Evolutionary conservation across 306 rosid genomes (phyloP).

Genomic region (Inga laurina): DNA sequence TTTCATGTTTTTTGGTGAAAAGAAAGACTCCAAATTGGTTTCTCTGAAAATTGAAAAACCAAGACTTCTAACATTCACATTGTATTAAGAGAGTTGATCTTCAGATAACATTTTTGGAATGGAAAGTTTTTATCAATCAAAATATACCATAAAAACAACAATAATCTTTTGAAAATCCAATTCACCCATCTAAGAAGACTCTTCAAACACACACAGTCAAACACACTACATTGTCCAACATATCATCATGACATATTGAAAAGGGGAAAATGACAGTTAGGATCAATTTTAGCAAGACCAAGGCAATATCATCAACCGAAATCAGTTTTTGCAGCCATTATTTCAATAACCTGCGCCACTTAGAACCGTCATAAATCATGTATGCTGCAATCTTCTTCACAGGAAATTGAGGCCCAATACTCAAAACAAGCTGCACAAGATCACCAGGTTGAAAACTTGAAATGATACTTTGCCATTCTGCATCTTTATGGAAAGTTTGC

Average conservation of each 20-base stretch:
- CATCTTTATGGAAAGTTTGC: no score
- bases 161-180: not conserved
- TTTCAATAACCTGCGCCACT: not conserved
- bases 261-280: not conserved
- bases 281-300: not conserved
- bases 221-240: not conserved
- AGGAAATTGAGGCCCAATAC: no score
- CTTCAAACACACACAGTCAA: no score
- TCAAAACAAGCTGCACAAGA: no score
- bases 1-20: no score
- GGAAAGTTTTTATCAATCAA: not conserved
- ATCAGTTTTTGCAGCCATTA: not conserved
- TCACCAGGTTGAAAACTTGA: no score
- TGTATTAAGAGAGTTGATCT: not conserved
- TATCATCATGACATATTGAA: not conserved
- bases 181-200: not conserved
- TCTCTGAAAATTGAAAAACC: not conserved
- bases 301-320: no score
- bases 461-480: no score
- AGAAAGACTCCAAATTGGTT: no score
- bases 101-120: not conserved
- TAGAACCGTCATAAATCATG: no score
- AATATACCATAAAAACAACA: not conserved
- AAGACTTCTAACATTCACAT: not conserved
- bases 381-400: no score